Percentiles rank a stretch among this genome's conserved stretches.
Conservation (phyloP, 2,329 filamentous ascomycete species). For the Ceratocystis variospora region DNA sequence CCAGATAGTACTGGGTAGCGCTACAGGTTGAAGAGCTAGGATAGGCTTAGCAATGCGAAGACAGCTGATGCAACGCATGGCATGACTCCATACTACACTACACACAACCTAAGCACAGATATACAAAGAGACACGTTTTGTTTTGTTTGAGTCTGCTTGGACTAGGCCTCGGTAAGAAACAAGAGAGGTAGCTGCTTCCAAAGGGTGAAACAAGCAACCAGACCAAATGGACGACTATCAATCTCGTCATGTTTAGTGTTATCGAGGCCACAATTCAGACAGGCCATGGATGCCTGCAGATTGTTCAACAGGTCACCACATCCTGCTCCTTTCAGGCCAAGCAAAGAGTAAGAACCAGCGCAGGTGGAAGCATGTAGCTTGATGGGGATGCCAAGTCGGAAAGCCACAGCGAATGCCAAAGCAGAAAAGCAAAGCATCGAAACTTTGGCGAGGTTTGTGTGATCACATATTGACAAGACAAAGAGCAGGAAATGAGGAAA, state of each 20-base stretch:
- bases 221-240: too few relatives aligned
- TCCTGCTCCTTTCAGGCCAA: background rate
- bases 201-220: background rate
- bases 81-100: background rate
- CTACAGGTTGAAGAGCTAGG: background rate
- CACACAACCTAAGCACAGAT: background rate
- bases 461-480: background rate
- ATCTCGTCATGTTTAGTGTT: too few relatives aligned
- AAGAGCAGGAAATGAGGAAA: background rate
- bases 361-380: background rate
- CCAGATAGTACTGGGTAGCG: background rate
- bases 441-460: background rate
- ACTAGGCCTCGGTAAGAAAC: background rate
- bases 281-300: background rate
- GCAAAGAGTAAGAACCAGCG: background rate
- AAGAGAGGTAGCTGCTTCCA: background rate
- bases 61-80: constrained; percentile 3
- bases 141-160: background rate
- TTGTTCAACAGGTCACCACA: too few relatives aligned
- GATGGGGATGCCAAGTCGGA: background rate
- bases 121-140: background rate
- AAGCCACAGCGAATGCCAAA: background rate
- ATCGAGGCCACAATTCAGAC: background rate
- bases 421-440: background rate
- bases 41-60: background rate